Evolutionary conservation across 2,329 filamentous ascomycete genomes (phyloP).

Genomic region (Mariannaea sp.): DNA sequence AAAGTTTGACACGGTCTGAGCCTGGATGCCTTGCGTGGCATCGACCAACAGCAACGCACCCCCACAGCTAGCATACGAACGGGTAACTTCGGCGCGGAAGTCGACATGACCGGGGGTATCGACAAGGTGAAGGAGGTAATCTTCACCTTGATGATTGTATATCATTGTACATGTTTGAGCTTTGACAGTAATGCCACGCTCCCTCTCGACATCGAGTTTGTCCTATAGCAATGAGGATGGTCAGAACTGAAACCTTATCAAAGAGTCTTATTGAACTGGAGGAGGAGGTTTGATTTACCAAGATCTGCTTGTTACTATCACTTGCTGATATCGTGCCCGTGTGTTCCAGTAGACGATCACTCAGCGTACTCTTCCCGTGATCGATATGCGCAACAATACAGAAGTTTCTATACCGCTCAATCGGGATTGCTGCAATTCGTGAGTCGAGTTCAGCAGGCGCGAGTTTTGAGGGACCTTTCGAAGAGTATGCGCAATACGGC

Average conservation of each 20-base stretch:
- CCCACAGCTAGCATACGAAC: slow-evolving; percentile 94
- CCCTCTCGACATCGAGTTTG: slow-evolving; percentile 94
- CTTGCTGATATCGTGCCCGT: slow-evolving; percentile 91
- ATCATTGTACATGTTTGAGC: slow-evolving; percentile 99
- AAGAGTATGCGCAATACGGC: slow-evolving; percentile 3
- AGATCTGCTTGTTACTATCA: slow-evolving; percentile 84
- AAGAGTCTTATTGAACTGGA: background rate
- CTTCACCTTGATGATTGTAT: slow-evolving; percentile 81
- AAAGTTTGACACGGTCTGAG: slow-evolving; percentile 98
- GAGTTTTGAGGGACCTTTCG: slow-evolving; percentile 33
- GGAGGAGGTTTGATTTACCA: slow-evolving; percentile 54
- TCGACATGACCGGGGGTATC: slow-evolving; percentile 98
- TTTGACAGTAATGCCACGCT: slow-evolving; percentile 97
- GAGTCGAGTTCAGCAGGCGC: slow-evolving; percentile 44
- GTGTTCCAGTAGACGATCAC: slow-evolving; percentile 87
- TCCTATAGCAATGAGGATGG: slow-evolving; percentile 57
- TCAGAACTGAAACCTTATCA: background rate
- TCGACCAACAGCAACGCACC: slow-evolving; percentile 92
- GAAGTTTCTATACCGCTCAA: slow-evolving; percentile 87
- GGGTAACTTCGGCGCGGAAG: slow-evolving; percentile 93
- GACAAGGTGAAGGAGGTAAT: slow-evolving; percentile 93
- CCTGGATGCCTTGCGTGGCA: slow-evolving; percentile 94
- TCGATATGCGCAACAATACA: slow-evolving; percentile 99
- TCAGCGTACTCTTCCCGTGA: slow-evolving; percentile 96
- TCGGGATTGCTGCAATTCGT: slow-evolving; percentile 74